These are phyloP conservation scores for Delitschia confertaspora DNA, from an alignment of 495 filamentous ascomycete genomes.

Conservation along the genomic window DNA sequence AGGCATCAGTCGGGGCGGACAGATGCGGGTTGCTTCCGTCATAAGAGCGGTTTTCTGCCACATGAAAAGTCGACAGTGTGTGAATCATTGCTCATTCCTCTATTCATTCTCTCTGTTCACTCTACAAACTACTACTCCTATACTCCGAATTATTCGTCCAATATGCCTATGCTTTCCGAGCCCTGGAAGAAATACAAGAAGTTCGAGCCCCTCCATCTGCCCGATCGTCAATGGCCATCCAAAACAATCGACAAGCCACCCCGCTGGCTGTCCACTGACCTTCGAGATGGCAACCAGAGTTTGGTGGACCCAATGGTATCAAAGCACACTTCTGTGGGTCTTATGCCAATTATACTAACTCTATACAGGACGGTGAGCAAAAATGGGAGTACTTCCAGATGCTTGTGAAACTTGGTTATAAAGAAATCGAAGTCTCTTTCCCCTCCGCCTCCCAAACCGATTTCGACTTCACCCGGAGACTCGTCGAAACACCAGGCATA, in stretches of 20 bases:
- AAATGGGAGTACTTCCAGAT: slow-evolving; percentile 94
- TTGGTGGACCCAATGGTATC: slow-evolving; percentile 47
- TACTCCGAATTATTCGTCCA: too few species aligned
- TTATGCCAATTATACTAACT: not conserved
- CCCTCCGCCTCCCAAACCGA: slow-evolving; percentile 90
- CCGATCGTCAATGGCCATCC: slow-evolving; percentile 85
- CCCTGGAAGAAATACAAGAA: slow-evolving; percentile 85
- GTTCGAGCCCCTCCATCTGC: slow-evolving; percentile 68
- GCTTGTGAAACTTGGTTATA: slow-evolving; percentile 89
- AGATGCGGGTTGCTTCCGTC: too few species aligned
- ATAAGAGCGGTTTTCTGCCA: too few species aligned
- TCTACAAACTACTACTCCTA: too few species aligned
- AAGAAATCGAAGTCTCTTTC: slow-evolving; percentile 96
- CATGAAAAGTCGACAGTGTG: too few species aligned
- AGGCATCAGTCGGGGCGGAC: too few species aligned
- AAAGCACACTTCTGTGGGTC: not conserved
- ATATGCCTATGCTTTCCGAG: slow-evolving; percentile 71
- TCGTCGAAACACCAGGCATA: slow-evolving; percentile 78
- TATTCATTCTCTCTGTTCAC: too few species aligned
- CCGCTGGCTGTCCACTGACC: slow-evolving; percentile 38
- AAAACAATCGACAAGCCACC: slow-evolving; percentile 41
- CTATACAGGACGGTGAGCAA: slow-evolving; percentile 70
- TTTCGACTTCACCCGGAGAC: slow-evolving; percentile 84
- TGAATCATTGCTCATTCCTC: too few species aligned
- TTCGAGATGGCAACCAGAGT: slow-evolving; percentile 38